Percentiles rank a stretch among this genome's conserved stretches.
Conservation (phyloP, 257 asterid genomes). For the Solanum chiquidenum region DNA sequence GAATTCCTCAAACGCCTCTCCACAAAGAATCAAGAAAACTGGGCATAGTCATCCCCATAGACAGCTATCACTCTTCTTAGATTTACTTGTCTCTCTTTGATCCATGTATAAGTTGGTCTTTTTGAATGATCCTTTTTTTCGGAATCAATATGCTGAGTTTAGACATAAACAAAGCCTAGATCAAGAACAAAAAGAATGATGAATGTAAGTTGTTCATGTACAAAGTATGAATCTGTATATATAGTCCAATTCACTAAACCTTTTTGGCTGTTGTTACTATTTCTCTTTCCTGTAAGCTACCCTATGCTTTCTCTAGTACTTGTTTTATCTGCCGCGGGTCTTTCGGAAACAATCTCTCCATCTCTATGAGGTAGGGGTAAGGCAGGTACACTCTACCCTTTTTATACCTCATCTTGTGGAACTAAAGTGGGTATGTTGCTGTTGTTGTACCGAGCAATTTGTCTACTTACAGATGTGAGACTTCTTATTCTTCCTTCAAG, state of each 20-base stretch:
- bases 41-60: neutral
- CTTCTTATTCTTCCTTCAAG: neutral
- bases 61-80: neutral
- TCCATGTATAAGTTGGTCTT: neutral
- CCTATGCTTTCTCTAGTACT: neutral
- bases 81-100: neutral
- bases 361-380: neutral
- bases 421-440: neutral
- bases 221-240: neutral
- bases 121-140: neutral
- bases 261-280: neutral
- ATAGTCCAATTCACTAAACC: neutral
- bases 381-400: neutral
- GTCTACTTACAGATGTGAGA: neutral
- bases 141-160: neutral
- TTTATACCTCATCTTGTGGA: neutral
- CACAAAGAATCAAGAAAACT: constrained; percentile 43
- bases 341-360: neutral
- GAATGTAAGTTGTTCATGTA: neutral
- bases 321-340: neutral
- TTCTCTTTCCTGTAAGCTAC: neutral
- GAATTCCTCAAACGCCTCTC: constrained; percentile 75
- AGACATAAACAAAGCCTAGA: neutral
- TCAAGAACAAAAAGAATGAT: neutral
- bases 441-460: neutral